Conservation (phyloP, 192 early-diverging fungal species). For the Rhizoclosmatium globosum region DNA sequence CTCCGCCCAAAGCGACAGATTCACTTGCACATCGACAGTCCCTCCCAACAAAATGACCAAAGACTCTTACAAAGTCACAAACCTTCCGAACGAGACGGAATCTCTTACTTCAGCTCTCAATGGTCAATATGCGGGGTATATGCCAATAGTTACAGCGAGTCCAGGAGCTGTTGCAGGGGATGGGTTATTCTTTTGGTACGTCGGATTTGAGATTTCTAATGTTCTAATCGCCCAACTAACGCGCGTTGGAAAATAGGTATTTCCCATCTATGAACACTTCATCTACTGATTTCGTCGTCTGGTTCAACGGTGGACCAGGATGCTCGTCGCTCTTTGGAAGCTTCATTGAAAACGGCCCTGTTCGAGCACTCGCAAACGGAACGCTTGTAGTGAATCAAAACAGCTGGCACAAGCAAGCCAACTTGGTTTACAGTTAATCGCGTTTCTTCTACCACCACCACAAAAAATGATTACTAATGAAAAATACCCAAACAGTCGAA, state of each 20-base stretch:
- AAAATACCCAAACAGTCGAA: slow-evolving; percentile 13
- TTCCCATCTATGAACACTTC: slow-evolving; percentile 10
- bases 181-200: slow-evolving; percentile 28
- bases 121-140: slow-evolving; percentile 32
- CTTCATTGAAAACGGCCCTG: slow-evolving; percentile 43
- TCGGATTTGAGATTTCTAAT: too few species aligned
- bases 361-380: slow-evolving; percentile 8
- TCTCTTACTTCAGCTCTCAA: background rate
- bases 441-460: too few species aligned
- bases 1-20: background rate
- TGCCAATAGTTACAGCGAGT: slow-evolving; percentile 6
- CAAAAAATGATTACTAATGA: too few species aligned
- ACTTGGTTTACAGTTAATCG: slow-evolving; percentile 38
- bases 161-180: background rate
- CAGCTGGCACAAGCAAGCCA: slow-evolving; percentile 43
- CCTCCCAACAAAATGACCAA: background rate
- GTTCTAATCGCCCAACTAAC: too few species aligned
- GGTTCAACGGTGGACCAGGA: slow-evolving; percentile 46
- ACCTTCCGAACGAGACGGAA: slow-evolving; percentile 12
- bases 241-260: background rate
- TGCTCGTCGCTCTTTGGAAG: slow-evolving; percentile 43
- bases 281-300: slow-evolving; percentile 30
- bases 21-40: background rate
- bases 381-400: slow-evolving; percentile 28
- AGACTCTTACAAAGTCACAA: background rate